phyloP scores from a whole-genome alignment of 2,329 filamentous ascomycete genomes.

The Teratosphaeria epicoccoides region DNA sequence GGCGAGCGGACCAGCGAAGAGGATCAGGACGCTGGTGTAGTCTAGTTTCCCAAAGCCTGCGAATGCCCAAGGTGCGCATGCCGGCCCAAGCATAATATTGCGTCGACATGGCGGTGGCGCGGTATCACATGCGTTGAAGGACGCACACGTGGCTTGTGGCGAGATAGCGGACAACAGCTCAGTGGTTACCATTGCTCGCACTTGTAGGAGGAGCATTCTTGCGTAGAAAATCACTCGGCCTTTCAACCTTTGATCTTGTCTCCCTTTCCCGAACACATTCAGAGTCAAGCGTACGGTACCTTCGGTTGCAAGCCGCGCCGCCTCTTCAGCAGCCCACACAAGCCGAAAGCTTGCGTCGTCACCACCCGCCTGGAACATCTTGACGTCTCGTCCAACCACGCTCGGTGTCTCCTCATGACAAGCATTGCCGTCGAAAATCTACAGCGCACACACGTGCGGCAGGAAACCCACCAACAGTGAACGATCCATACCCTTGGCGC shows the following conservation, averaged over 20 bases:
- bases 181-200: too few relatives aligned
- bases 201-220: too few relatives aligned
- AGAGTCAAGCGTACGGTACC: neutral
- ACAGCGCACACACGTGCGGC: neutral
- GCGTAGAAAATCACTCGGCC: too few relatives aligned
- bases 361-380: neutral
- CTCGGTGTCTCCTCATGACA: neutral
- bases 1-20: slow-evolving; percentile 9
- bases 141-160: too few relatives aligned
- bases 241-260: neutral
- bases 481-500: neutral
- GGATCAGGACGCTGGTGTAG: neutral
- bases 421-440: neutral
- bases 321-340: neutral
- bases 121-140: too few relatives aligned
- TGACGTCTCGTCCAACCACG: neutral
- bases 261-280: neutral
- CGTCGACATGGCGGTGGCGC: too few relatives aligned
- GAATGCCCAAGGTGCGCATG: too few relatives aligned
- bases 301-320: too few relatives aligned
- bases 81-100: too few relatives aligned
- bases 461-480: neutral
- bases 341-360: neutral
- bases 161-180: too few relatives aligned
- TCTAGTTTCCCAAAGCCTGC: neutral